Percentiles rank a stretch among this genome's conserved stretches.
phyloP scores from a whole-genome alignment of 768 basidiomycete species.

The Kwoniella sp. region DNA sequence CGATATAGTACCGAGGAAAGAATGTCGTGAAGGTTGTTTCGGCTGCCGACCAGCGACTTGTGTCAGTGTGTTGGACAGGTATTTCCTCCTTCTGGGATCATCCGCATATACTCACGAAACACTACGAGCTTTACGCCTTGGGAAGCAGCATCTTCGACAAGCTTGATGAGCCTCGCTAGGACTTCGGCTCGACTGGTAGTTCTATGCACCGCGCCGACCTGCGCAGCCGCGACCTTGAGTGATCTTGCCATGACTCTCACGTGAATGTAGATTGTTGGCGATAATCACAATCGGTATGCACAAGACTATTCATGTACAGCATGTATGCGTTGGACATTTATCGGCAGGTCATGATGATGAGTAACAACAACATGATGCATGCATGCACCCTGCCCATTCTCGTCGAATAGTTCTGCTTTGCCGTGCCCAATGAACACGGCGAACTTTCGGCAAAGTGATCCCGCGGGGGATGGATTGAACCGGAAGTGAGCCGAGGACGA shows the following conservation, averaged over 20 bases:
- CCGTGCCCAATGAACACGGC: no score
- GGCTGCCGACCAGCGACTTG: slow-evolving; percentile 26
- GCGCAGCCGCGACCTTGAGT: slow-evolving; percentile 54
- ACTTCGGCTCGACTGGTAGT: slow-evolving; percentile 34
- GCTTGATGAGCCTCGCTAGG: slow-evolving; percentile 40
- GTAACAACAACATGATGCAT: no score
- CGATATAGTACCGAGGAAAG: slow-evolving; percentile 53
- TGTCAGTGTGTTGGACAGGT: background rate
- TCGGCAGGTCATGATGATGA: no score
- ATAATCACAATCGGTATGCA: background rate
- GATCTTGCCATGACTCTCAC: slow-evolving; percentile 38
- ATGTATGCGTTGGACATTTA: no score
- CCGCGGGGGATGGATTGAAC: no score
- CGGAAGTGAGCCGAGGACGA: no score
- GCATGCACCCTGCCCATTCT: no score
- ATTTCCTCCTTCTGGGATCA: background rate
- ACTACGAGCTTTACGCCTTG: slow-evolving; percentile 39
- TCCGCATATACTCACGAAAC: slow-evolving; percentile 29
- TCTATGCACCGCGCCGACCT: slow-evolving; percentile 54
- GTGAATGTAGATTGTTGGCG: background rate
- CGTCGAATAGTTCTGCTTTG: no score
- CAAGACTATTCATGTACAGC: no score
- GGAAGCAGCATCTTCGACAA: slow-evolving; percentile 35
- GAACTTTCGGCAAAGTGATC: no score
- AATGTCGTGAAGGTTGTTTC: slow-evolving; percentile 51